Conservation (phyloP, 2,329 filamentous ascomycete genomes). For the Cercospora citrullina region DNA sequence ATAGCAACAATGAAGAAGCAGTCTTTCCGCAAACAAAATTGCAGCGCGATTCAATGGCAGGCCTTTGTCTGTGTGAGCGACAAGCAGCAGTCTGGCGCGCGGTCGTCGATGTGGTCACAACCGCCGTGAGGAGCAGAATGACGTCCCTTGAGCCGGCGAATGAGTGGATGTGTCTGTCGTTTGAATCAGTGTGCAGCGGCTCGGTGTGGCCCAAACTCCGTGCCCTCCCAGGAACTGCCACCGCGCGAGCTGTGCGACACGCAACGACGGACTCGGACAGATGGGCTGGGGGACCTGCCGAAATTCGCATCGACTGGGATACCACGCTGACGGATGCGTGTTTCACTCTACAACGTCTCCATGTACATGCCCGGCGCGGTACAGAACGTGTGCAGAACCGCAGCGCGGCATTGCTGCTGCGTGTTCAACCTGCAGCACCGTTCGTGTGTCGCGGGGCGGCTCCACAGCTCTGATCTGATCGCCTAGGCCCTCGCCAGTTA, state of each 20-base stretch:
- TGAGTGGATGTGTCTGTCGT: background rate
- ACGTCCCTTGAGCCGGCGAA: background rate
- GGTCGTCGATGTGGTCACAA: background rate
- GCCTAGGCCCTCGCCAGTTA: background rate
- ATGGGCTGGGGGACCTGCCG: background rate
- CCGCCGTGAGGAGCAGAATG: background rate
- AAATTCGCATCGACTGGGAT: background rate
- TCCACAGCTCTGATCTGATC: background rate
- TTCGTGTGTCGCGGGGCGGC: background rate
- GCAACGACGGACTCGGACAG: background rate
- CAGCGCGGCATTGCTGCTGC: background rate
- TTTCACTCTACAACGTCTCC: background rate
- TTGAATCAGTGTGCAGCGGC: constrained; percentile 1
- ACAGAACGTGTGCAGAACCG: background rate
- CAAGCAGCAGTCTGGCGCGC: background rate
- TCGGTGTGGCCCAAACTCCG: constrained; percentile 4
- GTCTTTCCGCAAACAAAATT: constrained; percentile 2
- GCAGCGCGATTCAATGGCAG: background rate
- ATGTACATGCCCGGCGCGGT: background rate
- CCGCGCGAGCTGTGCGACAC: background rate
- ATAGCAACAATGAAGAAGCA: background rate
- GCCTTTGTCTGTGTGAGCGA: background rate
- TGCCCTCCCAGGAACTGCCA: background rate
- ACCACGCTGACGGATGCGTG: background rate
- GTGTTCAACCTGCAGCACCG: background rate